Evolutionary conservation across 345 rosid genomes (phyloP), one percentile per base, ranked within the genome.

Genomic region (Eucalyptus paniculata): DNA sequence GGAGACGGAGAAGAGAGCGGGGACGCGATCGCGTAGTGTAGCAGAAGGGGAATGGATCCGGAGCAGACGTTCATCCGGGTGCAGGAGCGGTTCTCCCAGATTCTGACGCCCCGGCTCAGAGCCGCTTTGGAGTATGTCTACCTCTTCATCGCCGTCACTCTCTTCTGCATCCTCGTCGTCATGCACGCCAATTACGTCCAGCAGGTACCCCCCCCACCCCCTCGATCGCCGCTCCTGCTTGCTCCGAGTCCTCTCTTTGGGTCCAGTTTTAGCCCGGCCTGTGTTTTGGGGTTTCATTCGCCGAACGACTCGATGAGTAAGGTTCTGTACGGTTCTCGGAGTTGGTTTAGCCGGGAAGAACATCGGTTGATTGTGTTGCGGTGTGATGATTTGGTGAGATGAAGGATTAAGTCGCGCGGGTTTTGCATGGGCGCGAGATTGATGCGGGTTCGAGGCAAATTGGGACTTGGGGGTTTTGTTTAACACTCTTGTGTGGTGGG

Each of bases 181-280:
- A 96, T 97, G 99, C 99, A 98, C 94, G 99, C 99, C 93, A 98
- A 98, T 94, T 98, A 95, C 89, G 99, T 98, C 87, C 99, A 97
- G 81, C 99, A 96, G 97, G 99, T 98, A 81, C 5, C 50, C 50
- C 49, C 9, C 9, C 86, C 9, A 1, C 56, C 24, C 26, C 34
- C 34, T 37, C 18, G 17, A 32, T 83, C 53, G 58, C 18, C 34
- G 26, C 47, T 40, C 67, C 24, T 23, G 26, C n/a, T 50, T 82
- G 53, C 32, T 80, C 49, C 32, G 4, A 8, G 18, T 86, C 47
- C 28, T 67, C 37, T 51, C 56, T 18, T 26, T 14, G 49, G 62
- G 42, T 40, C 62, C 62, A 56, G 62, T 10, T 56, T 56, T 56
- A 49, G 67, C 83, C 23, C 12, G n/a, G 37, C 54, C 45, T 42